Evolutionary conservation across 169 alveolate species (phyloP), one percentile per base, ranked within the genome.

Genomic region (Cystoisospora suis): DNA sequence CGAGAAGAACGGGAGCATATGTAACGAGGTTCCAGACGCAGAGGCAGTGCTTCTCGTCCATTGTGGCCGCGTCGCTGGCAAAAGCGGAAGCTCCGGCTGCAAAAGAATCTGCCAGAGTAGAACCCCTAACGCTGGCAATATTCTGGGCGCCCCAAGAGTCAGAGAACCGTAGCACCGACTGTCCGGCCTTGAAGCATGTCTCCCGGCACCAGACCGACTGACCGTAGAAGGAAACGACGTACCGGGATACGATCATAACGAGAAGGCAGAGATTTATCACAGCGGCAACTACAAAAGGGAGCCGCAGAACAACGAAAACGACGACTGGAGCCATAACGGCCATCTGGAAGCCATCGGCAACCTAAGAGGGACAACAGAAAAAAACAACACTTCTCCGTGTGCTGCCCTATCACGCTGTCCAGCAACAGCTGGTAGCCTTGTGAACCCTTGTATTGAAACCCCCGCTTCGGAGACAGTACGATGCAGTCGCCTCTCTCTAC

Each of bases 121-220:
- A n/a, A 49, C 44, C 81, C 70, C 34, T 40, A 34, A 40, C 91
- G 27, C 65, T 75, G 44, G 65, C 56, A 12, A 32, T 75, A 56
- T 75, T 56, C 36, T 40, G 56, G 56, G 59, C 75, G 6, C 75
- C 86, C 44, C 65, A 36, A 72, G 75, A 61, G 17, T 80, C 81
- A 4, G 46, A 83, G 46, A 86, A 75, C 44, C 91, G 27, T 32
- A 69, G 75, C 53, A 86, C 20, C 20, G 83, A 42, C 20, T 69
- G 70, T 45, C 91, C 91, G 38, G 58, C 91, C 27, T n/a, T 42
- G 32, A 75, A 86, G 3, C 91, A 86, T 32, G 85, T 80, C 40
- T 47, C 34, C n/a, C 91, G 91, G 40, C 91, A 86, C 81, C 58
- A 86, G 69, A 46, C 40, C 12, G 91, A 61, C 91, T 86, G 91